These are phyloP conservation scores for Leccinum ochraceum DNA, from an alignment of 768 basidiomycete genomes.

Conservation along the genomic window DNA sequence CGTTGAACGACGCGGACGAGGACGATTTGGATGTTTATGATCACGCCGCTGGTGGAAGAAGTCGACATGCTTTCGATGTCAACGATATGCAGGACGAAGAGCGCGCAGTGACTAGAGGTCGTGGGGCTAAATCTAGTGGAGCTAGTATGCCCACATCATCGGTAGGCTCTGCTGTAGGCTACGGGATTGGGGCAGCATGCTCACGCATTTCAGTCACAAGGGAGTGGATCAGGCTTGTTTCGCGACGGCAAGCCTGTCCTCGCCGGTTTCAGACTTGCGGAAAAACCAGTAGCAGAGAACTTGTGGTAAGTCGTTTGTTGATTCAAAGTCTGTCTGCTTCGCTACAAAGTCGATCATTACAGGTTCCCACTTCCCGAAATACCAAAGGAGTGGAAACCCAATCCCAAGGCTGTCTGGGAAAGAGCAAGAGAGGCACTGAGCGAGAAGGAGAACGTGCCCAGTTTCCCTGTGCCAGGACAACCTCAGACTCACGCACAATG, in stretches of 20 bases:
- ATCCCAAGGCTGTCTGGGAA: conserved; percentile 79
- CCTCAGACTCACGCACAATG: conserved; percentile 47
- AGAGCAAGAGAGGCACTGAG: conserved; percentile 37
- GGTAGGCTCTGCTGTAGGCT: conserved; percentile 11
- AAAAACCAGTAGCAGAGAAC: conserved; percentile 68
- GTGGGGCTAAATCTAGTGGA: conserved; percentile 10
- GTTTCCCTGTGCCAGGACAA: conserved; percentile 22
- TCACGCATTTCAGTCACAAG: conserved; percentile 26
- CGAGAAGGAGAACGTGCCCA: conserved; percentile 48
- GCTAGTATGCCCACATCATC: conserved; percentile 2
- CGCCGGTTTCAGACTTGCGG: conserved; percentile 72
- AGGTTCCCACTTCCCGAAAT: conserved; percentile 88
- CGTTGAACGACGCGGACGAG: conserved; percentile 91
- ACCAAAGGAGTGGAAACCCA: conserved; percentile 82
- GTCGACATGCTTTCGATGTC: conserved; percentile 65
- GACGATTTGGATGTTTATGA: conserved; percentile 90
- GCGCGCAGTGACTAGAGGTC: conserved; percentile 44
- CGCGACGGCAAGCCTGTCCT: conserved; percentile 75
- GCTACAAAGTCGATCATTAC: conserved; percentile 14
- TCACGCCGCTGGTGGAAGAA: conserved; percentile 38
- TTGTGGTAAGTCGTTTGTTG: conserved; percentile 50
- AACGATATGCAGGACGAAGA: conserved; percentile 66
- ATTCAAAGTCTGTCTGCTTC: conserved; percentile 13
- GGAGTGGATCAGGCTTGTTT: conserved; percentile 43
- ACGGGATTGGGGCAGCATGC: neutral